phyloP scores from a whole-genome alignment of 208 protist genomes.

The Wallacemonas rigidus region DNA sequence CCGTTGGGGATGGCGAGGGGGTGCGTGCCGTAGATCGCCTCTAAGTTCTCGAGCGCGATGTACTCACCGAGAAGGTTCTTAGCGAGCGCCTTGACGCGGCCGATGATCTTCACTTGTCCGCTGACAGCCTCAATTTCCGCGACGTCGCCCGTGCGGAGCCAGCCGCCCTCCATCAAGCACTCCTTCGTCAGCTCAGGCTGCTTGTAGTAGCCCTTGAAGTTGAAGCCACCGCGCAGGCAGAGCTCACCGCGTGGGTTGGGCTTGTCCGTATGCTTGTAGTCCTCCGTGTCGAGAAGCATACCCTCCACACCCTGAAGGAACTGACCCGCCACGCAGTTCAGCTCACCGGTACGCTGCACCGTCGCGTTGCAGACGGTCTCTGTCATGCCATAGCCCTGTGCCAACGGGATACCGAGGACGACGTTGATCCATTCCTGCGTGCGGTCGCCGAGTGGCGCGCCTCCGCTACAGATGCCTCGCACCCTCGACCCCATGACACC shows the following conservation, averaged over 20 bases:
- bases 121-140: conserved; percentile 51
- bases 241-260: conserved; percentile 88
- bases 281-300: conserved; percentile 90
- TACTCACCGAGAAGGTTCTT: conserved; percentile 91
- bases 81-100: conserved; percentile 88
- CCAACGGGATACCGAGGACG: conserved; percentile 58
- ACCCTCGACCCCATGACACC: conserved; percentile 65
- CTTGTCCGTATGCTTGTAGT: conserved; percentile 84
- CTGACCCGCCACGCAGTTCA: conserved; percentile 69
- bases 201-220: conserved; percentile 91
- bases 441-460: conserved; percentile 73
- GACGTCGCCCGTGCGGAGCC: conserved; percentile 91
- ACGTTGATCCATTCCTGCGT: conserved; percentile 89
- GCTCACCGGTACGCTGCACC: conserved; percentile 70
- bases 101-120: conserved; percentile 66
- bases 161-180: conserved; percentile 69
- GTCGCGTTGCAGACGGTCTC: conserved; percentile 80
- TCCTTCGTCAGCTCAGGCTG: conserved; percentile 77
- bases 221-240: conserved; percentile 63
- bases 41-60: conserved; percentile 82
- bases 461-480: conserved; percentile 74
- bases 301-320: conserved; percentile 78
- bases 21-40: conserved; percentile 69
- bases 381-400: conserved; percentile 92
- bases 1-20: conserved; percentile 57